phyloP scores from a whole-genome alignment of 75 land plant species.

The Cryptomeria japonica region DNA sequence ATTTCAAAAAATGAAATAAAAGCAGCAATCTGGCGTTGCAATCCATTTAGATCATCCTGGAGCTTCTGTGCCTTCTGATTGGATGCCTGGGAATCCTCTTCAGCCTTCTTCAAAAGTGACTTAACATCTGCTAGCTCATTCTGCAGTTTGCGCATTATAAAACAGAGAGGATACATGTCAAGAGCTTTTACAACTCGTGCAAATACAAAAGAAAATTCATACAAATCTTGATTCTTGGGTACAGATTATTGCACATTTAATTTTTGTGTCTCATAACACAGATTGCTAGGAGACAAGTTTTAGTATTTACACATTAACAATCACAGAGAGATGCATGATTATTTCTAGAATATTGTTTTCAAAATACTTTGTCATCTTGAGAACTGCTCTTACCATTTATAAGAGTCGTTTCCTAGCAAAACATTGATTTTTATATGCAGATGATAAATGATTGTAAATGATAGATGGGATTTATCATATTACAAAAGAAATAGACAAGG shows the following conservation, averaged over 20 bases:
- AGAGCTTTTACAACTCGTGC: not conserved
- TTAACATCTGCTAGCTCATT: slow-evolving; percentile 10
- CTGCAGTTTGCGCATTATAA: not conserved
- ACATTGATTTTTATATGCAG: not conserved
- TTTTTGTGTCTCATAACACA: not conserved
- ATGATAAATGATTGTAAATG: not conserved
- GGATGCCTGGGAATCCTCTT: slow-evolving; percentile 10
- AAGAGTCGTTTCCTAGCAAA: not conserved
- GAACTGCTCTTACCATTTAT: not conserved
- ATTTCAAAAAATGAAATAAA: slow-evolving; percentile 2
- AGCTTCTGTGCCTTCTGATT: slow-evolving; percentile 7
- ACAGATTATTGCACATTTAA: not conserved
- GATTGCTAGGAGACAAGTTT: not conserved
- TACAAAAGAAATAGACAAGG: not conserved
- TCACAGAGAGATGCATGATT: not conserved
- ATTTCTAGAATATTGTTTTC: not conserved
- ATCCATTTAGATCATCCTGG: slow-evolving; percentile 5
- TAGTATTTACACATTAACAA: not conserved
- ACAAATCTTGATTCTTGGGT: not conserved
- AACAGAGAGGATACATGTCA: not conserved
- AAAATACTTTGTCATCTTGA: not conserved
- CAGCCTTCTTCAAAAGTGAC: slow-evolving; percentile 7
- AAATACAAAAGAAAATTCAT: not conserved
- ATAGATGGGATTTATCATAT: not conserved
- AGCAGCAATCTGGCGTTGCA: slow-evolving; percentile 5